Base-by-base conservation (phyloP, 73 alveolate genomes). In the Stentor coeruleus region DNA sequence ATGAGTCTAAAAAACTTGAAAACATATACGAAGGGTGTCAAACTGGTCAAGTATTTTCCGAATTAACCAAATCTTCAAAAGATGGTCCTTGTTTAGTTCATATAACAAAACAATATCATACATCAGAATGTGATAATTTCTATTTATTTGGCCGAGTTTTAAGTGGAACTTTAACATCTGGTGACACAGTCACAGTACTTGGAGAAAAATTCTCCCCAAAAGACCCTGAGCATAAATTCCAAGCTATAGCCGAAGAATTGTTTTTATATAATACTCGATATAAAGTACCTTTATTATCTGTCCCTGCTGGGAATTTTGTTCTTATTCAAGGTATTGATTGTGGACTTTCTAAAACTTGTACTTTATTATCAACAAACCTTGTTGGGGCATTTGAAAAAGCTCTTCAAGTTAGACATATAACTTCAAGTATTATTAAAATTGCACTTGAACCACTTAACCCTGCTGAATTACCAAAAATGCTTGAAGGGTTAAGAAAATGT, bases 371-470 rank as follows among this genome's bases (percentile, higher is more conserved):
- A 58, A 31, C 55, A 31, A 92, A 90, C 15, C 81, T 66, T 59
- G 36, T 74, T 35, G 86, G 77, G 40, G 86, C 82, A 55, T 80
- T 95, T 38, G 94, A 91, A 3, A 93, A 91, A 28, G 86, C 91
- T 58, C 90, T 93, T 66, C 98, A 97, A 0, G 82, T 95, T 58
- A 79, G 88, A 59, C 95, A 28, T 31, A 20, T 1, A 20, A 85
- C 85, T 82, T 77, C 31, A 59, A 66, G 74, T 3, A 91, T 87
- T 3, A 90, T 97, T 88, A 97, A 96, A 86, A 97, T 98, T 14
- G 99, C 99, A 36, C 91, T 95, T 3, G 99, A 98, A 87, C 99
- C 99, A 14, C 92, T 97, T 33, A 96, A 94, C 85, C 99, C 99
- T 36, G 89, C 98, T 4, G 99, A 98, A 83, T 94, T 97, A 76